These are phyloP conservation scores for Vigna nakashimae DNA, from an alignment of 306 rosid species.

Conservation along the genomic window DNA sequence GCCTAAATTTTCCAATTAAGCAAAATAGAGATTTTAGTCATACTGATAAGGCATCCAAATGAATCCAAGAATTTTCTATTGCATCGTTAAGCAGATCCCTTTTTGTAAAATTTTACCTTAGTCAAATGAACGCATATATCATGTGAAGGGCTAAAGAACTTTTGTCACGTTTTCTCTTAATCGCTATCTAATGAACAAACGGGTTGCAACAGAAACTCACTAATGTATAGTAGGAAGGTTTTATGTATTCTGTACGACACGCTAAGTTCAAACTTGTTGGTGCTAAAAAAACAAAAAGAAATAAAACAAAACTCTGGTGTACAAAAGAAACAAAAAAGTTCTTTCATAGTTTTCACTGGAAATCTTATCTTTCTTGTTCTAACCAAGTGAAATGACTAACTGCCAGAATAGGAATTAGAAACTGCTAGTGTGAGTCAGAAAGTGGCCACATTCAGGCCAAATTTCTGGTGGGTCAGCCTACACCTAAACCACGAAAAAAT, in stretches of 20 bases:
- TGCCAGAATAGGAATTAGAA: slow-evolving; percentile 19
- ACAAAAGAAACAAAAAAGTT: not conserved
- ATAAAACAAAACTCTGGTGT: not conserved
- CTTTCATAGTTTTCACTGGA: not conserved
- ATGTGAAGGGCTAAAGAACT: slow-evolving; percentile 23
- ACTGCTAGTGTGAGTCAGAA: slow-evolving; percentile 28
- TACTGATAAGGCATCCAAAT: not conserved
- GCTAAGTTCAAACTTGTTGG: not conserved
- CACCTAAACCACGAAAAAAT: slow-evolving; percentile 45
- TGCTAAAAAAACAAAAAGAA: not conserved
- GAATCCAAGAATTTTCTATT: not conserved
- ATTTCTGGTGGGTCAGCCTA: slow-evolving; percentile 50
- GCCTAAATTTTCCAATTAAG: slow-evolving; percentile 57
- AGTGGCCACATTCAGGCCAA: slow-evolving; percentile 24
- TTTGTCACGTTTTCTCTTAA: not conserved
- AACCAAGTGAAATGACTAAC: slow-evolving; percentile 37
- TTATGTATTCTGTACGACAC: not conserved
- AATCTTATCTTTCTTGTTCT: not conserved
- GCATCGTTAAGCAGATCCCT: not conserved
- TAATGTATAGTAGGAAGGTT: not conserved
- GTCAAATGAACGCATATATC: not conserved
- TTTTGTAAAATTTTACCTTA: not conserved
- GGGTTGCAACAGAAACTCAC: not conserved
- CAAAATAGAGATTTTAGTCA: slow-evolving; percentile 20
- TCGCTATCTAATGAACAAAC: slow-evolving; percentile 2